Evolutionary conservation across 495 filamentous ascomycete species (phyloP).

Genomic region (Durotheca rogersii): DNA sequence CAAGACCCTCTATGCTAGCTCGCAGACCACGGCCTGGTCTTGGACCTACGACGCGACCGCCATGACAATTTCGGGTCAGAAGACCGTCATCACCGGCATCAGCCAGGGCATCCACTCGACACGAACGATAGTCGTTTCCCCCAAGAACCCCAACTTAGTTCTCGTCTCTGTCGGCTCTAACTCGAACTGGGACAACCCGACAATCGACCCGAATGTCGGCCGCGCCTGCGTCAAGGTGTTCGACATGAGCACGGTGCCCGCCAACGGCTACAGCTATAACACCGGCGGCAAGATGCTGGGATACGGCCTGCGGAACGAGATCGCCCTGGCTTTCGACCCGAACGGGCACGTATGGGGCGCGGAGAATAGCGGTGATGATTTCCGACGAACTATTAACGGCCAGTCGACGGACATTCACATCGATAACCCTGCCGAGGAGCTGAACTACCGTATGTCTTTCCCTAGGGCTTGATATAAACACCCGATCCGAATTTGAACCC

Average conservation of each 20-base stretch:
- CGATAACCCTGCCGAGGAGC: slow-evolving; percentile 69
- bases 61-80: slow-evolving; percentile 45
- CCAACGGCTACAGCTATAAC: slow-evolving; percentile 51
- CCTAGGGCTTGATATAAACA: not conserved
- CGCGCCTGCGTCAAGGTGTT: slow-evolving; percentile 64
- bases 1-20: slow-evolving; percentile 63
- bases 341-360: slow-evolving; percentile 60
- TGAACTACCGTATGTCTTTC: slow-evolving; percentile 63
- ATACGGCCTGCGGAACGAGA: slow-evolving; percentile 68
- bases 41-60: slow-evolving; percentile 59
- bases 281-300: slow-evolving; percentile 57
- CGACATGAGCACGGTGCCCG: slow-evolving; percentile 48
- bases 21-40: slow-evolving; percentile 54
- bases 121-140: slow-evolving; percentile 55
- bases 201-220: slow-evolving; percentile 51
- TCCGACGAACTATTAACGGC: slow-evolving; percentile 49
- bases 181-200: slow-evolving; percentile 56
- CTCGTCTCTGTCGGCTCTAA: slow-evolving; percentile 60
- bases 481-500: too few relatives aligned
- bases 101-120: slow-evolving; percentile 57
- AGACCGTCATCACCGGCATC: slow-evolving; percentile 57
- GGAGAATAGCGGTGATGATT: slow-evolving; percentile 66
- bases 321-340: slow-evolving; percentile 62
- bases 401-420: slow-evolving; percentile 59
- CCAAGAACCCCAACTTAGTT: slow-evolving; percentile 50